A percentile compares a stretch with the other conserved stretches of the same genome.
phyloP scores from a whole-genome alignment of 495 filamentous ascomycete species.

The Aspergillus kassunensis region DNA sequence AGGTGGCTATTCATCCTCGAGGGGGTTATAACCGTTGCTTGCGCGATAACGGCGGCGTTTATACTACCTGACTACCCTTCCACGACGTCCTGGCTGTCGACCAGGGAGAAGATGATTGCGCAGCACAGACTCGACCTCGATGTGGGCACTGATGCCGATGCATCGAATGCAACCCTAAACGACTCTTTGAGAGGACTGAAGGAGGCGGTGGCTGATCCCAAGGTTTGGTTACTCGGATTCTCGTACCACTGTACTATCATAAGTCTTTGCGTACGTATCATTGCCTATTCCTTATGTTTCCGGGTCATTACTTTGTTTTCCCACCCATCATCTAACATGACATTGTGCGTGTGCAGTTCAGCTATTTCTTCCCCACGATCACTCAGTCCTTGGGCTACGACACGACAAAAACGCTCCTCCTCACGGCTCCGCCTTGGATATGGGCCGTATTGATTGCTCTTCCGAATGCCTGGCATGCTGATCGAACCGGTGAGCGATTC shows the following conservation, averaged over 20 bases:
- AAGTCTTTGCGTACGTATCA: neutral
- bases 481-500: neutral
- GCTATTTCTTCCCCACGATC: conserved; percentile 51
- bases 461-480: neutral
- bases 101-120: neutral
- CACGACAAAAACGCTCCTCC: neutral
- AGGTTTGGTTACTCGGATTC: neutral
- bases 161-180: neutral
- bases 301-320: no score
- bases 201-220: neutral
- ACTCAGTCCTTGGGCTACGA: neutral
- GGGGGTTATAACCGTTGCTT: neutral
- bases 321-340: no score
- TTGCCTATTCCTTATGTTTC: no score
- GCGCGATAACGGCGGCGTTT: neutral
- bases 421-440: neutral
- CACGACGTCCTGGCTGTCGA: neutral
- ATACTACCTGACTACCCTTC: neutral
- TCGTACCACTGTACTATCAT: neutral
- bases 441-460: neutral
- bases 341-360: no score
- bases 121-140: neutral
- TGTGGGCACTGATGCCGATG: neutral
- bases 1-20: neutral
- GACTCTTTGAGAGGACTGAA: neutral